Conservation (phyloP, 495 filamentous ascomycete species). For the Neurospora sp. region DNA sequence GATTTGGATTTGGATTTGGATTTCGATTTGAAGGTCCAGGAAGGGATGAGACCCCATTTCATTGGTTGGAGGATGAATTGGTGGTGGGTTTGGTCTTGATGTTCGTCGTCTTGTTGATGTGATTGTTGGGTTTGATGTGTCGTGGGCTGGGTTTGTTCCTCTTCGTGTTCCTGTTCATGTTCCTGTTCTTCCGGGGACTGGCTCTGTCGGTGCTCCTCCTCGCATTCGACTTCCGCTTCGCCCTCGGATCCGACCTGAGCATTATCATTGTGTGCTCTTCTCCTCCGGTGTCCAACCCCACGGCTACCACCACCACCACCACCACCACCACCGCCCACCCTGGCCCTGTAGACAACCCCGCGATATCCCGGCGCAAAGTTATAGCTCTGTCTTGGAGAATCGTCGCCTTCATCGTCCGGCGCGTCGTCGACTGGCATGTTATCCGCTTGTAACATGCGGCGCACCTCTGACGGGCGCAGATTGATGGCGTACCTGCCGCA, state of each 20-base stretch:
- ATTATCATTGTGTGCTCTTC: background rate
- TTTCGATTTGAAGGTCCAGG: conserved; percentile 16
- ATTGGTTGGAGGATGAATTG: conserved; percentile 80
- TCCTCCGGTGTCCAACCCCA: conserved; percentile 1
- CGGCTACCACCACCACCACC: conserved; percentile 20
- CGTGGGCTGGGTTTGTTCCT: background rate
- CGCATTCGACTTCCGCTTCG: conserved; percentile 7
- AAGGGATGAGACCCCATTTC: conserved; percentile 64
- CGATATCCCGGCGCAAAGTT: conserved; percentile 88
- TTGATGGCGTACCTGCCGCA: conserved; percentile 80
- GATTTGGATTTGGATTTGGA: background rate
- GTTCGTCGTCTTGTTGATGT: background rate
- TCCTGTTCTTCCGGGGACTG: background rate
- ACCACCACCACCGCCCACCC: conserved; percentile 47
- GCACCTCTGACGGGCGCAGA: conserved; percentile 58
- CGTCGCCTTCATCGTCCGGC: conserved; percentile 51
- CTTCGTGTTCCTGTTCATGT: background rate
- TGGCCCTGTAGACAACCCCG: conserved; percentile 79
- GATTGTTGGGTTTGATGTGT: conserved; percentile 1
- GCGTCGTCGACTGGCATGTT: conserved; percentile 70
- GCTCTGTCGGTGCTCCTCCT: conserved; percentile 4
- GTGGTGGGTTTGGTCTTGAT: background rate
- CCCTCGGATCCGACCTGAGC: conserved; percentile 7
- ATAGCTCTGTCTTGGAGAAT: conserved; percentile 64
- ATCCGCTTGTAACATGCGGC: conserved; percentile 57